Conservation (phyloP, 768 basidiomycete species). For the Calocybe indica region DNA sequence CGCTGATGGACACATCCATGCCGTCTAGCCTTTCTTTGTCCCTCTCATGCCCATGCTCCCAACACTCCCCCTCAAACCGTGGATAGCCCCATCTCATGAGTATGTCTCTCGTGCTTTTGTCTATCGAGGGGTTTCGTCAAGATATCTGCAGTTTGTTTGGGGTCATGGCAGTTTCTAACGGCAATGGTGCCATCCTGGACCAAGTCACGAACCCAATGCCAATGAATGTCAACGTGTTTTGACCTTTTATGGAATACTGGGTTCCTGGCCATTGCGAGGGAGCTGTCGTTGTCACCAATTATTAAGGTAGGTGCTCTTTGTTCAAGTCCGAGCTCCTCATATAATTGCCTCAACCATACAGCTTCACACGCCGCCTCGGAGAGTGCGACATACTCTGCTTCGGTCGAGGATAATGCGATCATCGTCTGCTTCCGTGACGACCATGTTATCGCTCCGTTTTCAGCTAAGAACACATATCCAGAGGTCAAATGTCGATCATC, state of each 20-base stretch:
- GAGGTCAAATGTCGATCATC: slow-evolving; percentile 22
- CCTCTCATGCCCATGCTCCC: not conserved
- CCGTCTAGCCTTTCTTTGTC: no score
- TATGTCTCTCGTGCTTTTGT: not conserved
- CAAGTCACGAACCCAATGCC: not conserved
- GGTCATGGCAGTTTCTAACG: not conserved
- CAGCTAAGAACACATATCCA: slow-evolving; percentile 28
- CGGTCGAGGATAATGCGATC: slow-evolving; percentile 27
- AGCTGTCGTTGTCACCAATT: not conserved
- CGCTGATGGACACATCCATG: no score
- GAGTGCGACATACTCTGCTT: slow-evolving; percentile 32
- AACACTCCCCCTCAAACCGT: not conserved
- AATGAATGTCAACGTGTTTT: not conserved
- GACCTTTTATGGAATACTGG: slow-evolving; percentile 4
- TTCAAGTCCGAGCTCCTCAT: not conserved
- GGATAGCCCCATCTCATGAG: not conserved
- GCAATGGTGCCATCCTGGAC: not conserved
- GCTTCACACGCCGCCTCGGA: slow-evolving; percentile 18
- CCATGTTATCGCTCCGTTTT: slow-evolving; percentile 25
- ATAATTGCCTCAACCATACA: slow-evolving; percentile 21
- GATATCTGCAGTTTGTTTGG: slow-evolving; percentile 13
- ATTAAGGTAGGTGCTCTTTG: not conserved
- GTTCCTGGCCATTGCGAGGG: slow-evolving; percentile 7
- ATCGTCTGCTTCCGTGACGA: slow-evolving; percentile 23
- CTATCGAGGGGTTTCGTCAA: slow-evolving; percentile 23